Evolutionary conservation across 352 stramenopile species (phyloP).

Genomic region (Globisporangium carolinianum): DNA sequence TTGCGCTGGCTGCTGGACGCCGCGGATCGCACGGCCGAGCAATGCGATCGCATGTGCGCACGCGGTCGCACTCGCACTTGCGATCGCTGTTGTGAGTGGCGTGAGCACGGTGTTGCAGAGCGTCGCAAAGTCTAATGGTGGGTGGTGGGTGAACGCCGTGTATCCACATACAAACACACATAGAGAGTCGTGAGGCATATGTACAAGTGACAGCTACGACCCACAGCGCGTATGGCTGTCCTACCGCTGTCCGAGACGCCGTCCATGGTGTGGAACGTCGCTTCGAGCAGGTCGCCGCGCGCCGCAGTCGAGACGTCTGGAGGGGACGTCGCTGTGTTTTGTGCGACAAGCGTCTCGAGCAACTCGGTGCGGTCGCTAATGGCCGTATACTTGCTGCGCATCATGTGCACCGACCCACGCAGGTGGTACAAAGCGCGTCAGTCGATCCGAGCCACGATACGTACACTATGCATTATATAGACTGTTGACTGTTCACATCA

Average conservation of each 20-base stretch:
- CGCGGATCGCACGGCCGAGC: conserved; percentile 48
- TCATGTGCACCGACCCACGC: too few species aligned
- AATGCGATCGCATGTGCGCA: conserved; percentile 28
- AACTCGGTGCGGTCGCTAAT: conserved; percentile 39
- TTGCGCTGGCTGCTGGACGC: conserved; percentile 27
- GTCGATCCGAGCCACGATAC: neutral
- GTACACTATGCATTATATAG: too few species aligned
- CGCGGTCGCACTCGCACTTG: conserved; percentile 22
- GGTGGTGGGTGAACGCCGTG: too few species aligned
- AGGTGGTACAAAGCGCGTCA: neutral
- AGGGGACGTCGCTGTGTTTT: conserved; percentile 3
- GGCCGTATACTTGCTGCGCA: conserved; percentile 51
- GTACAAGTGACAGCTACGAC: neutral
- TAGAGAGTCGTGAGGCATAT: neutral
- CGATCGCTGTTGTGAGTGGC: conserved; percentile 19
- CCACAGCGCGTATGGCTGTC: neutral
- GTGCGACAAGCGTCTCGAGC: conserved; percentile 21
- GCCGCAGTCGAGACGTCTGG: conserved; percentile 10
- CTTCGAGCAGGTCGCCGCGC: conserved; percentile 35
- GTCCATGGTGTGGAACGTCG: conserved; percentile 43
- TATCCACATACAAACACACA: neutral
- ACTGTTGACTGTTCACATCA: too few species aligned
- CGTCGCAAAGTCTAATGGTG: conserved; percentile 30
- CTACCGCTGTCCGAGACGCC: conserved; percentile 41
- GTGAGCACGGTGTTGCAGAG: conserved; percentile 50